Base-by-base conservation (phyloP, 2,329 filamentous ascomycete species). In the Stagonosporopsis vannaccii region DNA sequence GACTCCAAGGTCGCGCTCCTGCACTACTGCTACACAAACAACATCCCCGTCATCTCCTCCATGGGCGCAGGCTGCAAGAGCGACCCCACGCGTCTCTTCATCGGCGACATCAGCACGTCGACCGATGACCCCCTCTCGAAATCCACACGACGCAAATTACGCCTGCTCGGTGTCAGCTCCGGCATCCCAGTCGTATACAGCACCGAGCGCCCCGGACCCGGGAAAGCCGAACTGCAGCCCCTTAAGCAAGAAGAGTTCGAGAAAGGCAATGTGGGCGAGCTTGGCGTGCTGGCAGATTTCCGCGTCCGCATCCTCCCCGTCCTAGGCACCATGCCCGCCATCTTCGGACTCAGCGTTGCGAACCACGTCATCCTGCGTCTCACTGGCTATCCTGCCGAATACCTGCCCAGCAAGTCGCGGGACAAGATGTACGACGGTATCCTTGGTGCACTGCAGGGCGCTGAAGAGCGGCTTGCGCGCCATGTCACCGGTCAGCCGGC, bases 41-140 rank as follows among this genome's bases (percentile, higher is more conserved):
- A 84, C 1, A 80, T 98, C 23, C 89, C 87, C 0, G 92, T 99
- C 25, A 93, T 99, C 60, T 95, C 92, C 15, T 91, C 92, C 28
- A 98, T 98, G 93, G 95, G 95, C 0, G 95, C 95, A 0, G 95
- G 92, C 0, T 97, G 92, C 78, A 99, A 98, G 80, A 94, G 91
- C 3, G 87, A 89, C 66, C 87, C 87, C 1, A 98, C 93, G 0
- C 84, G 90, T 52, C 89, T 99, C 51, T 88, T 91, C 66, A 89
- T 99, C 5, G 93, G 93, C 19, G 95, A 99, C 71, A 97, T 99
- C 61, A 92, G 91, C 7, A 83, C 85, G 1, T 96, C 90, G 65
- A 91, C 89, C 1, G 94, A 98, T 63, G 95, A 99, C 67, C 88
- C 91, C 0, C 83, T 99, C 0, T 97, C 93, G 3, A 85, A 92